Evolutionary conservation across 1,284 basidiomycete genomes (phyloP).

Genomic region (Boletellus deceptivus): DNA sequence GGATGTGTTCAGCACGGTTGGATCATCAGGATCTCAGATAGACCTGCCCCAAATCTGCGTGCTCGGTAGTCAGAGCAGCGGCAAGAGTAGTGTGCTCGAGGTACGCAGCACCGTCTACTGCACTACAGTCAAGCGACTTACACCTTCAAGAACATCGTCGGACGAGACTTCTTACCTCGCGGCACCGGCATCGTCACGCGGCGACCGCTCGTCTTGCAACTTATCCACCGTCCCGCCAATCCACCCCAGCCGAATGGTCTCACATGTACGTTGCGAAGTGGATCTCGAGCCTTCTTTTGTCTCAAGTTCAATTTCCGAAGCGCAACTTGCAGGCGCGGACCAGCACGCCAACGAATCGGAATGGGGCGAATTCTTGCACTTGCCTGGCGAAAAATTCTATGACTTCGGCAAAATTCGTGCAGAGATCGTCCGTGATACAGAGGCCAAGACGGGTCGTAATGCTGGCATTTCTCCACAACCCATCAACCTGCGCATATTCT

Average conservation of each 20-base stretch:
- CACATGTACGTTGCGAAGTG: constrained; percentile 31
- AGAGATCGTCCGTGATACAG: constrained; percentile 95
- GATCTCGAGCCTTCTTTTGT: constrained; percentile 3
- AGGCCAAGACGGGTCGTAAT: constrained; percentile 97
- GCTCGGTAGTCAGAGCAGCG: constrained; percentile 82
- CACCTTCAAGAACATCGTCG: constrained; percentile 85
- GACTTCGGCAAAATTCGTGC: constrained; percentile 97
- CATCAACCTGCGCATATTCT: constrained; percentile 96
- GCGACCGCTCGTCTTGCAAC: constrained; percentile 91
- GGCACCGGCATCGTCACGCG: constrained; percentile 98
- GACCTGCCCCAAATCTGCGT: constrained; percentile 88
- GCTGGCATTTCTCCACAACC: constrained; percentile 94
- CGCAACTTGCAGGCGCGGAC: constrained; percentile 51
- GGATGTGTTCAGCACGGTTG: constrained; percentile 82
- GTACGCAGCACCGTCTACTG: constrained; percentile 38
- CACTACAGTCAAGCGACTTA: constrained; percentile 1
- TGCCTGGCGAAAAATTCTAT: constrained; percentile 95
- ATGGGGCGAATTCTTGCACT: constrained; percentile 98
- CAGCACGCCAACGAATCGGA: constrained; percentile 84
- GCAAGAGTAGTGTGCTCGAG: constrained; percentile 86
- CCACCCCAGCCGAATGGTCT: constrained; percentile 48
- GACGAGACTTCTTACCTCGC: constrained; percentile 94
- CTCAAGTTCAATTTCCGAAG: constrained; percentile 27
- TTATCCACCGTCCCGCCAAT: constrained; percentile 78
- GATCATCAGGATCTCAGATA: constrained; percentile 70